Conservation (phyloP, 176 grass and related monocot genomes). For the Themeda triandra region DNA sequence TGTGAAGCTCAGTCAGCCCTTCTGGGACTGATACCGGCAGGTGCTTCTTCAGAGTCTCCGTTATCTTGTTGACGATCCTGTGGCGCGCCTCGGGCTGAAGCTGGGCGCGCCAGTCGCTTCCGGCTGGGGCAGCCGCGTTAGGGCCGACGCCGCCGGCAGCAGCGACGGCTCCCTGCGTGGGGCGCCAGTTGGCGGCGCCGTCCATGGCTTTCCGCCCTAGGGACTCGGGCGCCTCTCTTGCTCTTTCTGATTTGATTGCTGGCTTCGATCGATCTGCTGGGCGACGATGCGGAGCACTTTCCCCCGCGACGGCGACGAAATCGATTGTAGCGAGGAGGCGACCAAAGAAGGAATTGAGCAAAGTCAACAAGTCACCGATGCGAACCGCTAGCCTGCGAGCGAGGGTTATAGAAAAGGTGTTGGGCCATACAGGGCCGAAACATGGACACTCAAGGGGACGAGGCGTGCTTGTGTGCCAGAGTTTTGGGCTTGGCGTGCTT, state of each 20-base stretch:
- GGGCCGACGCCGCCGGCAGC: constrained; percentile 28
- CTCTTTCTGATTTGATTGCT: neutral
- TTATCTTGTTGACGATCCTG: constrained; percentile 85
- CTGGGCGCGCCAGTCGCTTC: constrained; percentile 61
- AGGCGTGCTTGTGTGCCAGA: too few species aligned
- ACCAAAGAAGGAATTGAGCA: neutral
- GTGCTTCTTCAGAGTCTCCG: constrained; percentile 81
- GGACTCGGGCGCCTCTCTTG: too few species aligned
- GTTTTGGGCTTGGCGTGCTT: too few species aligned
- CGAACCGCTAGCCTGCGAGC: too few species aligned
- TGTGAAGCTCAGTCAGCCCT: constrained; percentile 64
- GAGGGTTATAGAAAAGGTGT: too few species aligned
- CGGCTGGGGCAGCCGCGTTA: constrained; percentile 20
- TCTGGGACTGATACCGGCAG: constrained; percentile 59
- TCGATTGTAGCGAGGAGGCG: neutral
- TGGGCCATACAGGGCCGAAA: too few species aligned
- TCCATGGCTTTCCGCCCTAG: constrained; percentile 3
- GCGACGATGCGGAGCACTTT: neutral
- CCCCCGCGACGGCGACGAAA: neutral
- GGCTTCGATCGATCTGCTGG: neutral
- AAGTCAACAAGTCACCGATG: too few species aligned
- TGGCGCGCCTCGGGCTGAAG: constrained; percentile 67
- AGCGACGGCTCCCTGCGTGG: constrained; percentile 38
- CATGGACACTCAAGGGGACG: too few species aligned
- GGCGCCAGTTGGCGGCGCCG: constrained; percentile 46